These are phyloP conservation scores for Fusarium papillatum DNA, from an alignment of 2,329 filamentous ascomycete species.

Conservation along the genomic window DNA sequence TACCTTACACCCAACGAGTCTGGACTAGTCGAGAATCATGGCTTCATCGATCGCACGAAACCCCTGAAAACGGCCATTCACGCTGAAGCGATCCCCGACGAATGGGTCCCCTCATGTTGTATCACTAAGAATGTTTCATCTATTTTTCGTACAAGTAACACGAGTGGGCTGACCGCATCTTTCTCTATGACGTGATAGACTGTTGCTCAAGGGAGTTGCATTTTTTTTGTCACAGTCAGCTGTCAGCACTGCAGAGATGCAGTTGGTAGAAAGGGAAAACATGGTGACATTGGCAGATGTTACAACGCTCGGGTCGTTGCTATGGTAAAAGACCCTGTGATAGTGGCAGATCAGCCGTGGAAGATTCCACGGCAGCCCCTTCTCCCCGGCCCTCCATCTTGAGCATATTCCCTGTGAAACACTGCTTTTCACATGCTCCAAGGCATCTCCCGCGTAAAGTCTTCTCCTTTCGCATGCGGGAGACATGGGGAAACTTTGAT, in stretches of 20 bases:
- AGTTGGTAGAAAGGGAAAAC: not conserved
- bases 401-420: not conserved
- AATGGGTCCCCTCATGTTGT: not conserved
- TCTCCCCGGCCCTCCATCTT: not conserved
- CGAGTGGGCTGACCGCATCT: not conserved
- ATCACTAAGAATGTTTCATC: constrained; percentile 13
- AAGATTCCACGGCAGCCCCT: constrained; percentile 1
- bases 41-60: not conserved
- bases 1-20: not conserved
- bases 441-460: no score
- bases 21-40: not conserved
- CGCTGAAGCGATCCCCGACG: not conserved
- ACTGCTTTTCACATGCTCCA: not conserved
- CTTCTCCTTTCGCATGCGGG: not conserved
- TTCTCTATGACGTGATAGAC: constrained; percentile 35
- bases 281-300: not conserved
- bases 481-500: constrained; percentile 24
- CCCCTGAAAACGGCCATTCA: constrained; percentile 1
- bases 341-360: constrained; percentile 12
- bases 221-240: not conserved
- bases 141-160: not conserved
- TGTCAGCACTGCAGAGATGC: not conserved
- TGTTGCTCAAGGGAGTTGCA: not conserved
- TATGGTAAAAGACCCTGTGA: not conserved
- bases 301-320: not conserved